Evolutionary conservation across 768 basidiomycete species (phyloP), one percentile per base, ranked within the genome.

Genomic region (Gloeostereum incarnatum): DNA sequence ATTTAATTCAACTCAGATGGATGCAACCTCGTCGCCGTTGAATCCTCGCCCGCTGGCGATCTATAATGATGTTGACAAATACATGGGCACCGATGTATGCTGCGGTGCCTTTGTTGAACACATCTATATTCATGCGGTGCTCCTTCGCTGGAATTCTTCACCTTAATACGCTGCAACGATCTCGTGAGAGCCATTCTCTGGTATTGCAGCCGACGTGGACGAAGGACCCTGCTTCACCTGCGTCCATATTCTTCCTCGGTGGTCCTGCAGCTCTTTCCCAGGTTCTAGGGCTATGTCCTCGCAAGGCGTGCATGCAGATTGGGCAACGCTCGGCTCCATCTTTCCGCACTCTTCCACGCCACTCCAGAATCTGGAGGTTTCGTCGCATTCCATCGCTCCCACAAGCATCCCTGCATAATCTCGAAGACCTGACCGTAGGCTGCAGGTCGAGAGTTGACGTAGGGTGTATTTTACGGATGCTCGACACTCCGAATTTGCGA

Each of bases 161-260:
- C 64, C 19, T 58, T 80, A 14, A 73, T 78, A 66, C 69, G 71
- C 22, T 80, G 74, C 56, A 77, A 77, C 47, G 72, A 75, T n/a
- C n/a, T 40, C 74, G 68, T 46, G 60, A 65, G 36, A 64, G 69
- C 45, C 68, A 66, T 48, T 58, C 58, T 4, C 57, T 57, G 11
- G 46, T 53, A 19, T 75, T 78, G 51, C 60, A 59, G 42, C 71
- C 74, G 4, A 40, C 41, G 8, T 43, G 56, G 4, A 54, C 68
- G 50, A 62, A 58, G 41, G 51, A 53, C 10, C 59, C 59, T 9
- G 45, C 51, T 3, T 63, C 63, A 39, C 57, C 68, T 4, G 49
- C 51, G 35, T 45, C 59, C 24, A 39, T 44, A 4, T 41, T 45
- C 31, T 41, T 51, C 25, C 27, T 39, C 10, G 34, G 43, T 5